Percentiles rank a stretch among this genome's conserved stretches.
Conservation (phyloP, 2,329 filamentous ascomycete species). For the Raffaelea ambrosiae region DNA sequence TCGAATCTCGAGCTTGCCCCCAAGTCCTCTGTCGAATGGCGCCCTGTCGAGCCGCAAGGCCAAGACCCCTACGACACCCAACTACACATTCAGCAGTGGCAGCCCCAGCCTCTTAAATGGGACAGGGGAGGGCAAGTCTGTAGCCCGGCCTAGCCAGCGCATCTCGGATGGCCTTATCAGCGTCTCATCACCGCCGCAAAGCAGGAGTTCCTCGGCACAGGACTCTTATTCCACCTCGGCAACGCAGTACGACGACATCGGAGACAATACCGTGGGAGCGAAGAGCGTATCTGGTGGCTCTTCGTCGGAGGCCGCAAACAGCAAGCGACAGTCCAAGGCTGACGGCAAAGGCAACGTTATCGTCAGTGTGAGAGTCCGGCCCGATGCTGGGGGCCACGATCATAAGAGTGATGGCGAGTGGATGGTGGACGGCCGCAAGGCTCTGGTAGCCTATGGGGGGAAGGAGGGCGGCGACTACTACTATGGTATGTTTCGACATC, state of each 20-base stretch:
- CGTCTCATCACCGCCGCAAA: conserved; percentile 75
- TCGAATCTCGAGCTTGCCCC: conserved; percentile 52
- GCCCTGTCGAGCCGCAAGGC: conserved; percentile 41
- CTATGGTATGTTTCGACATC: conserved; percentile 60
- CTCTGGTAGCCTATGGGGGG: conserved; percentile 74
- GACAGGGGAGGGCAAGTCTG: conserved; percentile 67
- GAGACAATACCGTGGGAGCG: conserved; percentile 38
- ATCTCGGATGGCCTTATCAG: conserved; percentile 70
- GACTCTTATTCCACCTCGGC: conserved; percentile 87
- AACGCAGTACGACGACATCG: conserved; percentile 76
- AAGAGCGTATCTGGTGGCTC: conserved; percentile 17
- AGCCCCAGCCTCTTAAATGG: conserved; percentile 73
- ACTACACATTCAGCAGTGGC: conserved; percentile 38
- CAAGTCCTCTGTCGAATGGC: conserved; percentile 49
- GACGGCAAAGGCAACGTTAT: conserved; percentile 91
- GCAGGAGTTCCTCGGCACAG: conserved; percentile 83
- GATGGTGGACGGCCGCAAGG: conserved; percentile 79
- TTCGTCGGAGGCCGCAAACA: conserved; percentile 15
- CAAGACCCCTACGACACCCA: conserved; percentile 47
- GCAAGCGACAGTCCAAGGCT: conserved; percentile 43
- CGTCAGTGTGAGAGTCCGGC: conserved; percentile 88
- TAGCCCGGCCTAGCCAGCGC: conserved; percentile 53
- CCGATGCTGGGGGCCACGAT: conserved; percentile 61
- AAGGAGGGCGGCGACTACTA: conserved; percentile 87
- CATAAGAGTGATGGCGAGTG: conserved; percentile 70